A percentile compares a stretch with the other conserved stretches of the same genome.
These are phyloP conservation scores for Pichia phayaonensis DNA, from an alignment of 805 yeast genomes.

Conservation along the genomic window DNA sequence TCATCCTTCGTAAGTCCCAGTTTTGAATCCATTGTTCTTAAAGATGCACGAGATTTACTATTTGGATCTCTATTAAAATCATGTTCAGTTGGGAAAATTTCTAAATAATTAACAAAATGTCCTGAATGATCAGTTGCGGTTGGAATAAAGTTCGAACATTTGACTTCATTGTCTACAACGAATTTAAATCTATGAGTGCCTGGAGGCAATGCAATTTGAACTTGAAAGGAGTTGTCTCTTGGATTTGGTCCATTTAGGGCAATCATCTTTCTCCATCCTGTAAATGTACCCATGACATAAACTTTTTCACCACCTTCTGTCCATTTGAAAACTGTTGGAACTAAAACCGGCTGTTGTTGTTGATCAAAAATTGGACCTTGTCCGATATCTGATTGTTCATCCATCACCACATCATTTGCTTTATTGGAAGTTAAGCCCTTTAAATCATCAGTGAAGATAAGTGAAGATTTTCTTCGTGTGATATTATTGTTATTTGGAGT, in stretches of 20 bases:
- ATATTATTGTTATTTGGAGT: not conserved
- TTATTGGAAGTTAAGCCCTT: slow-evolving; percentile 10
- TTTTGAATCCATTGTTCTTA: slow-evolving; percentile 47
- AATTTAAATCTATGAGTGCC: slow-evolving; percentile 93
- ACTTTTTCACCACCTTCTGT: slow-evolving; percentile 94
- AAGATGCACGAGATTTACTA: slow-evolving; percentile 22
- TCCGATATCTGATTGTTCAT: slow-evolving; percentile 23
- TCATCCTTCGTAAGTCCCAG: slow-evolving; percentile 59
- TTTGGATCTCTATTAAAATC: slow-evolving; percentile 21
- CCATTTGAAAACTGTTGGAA: slow-evolving; percentile 76
- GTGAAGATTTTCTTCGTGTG: slow-evolving; percentile 50
- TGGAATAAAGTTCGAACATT: slow-evolving; percentile 84
- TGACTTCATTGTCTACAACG: slow-evolving; percentile 86
- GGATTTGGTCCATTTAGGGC: slow-evolving; percentile 55
- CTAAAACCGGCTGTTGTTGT: slow-evolving; percentile 15
- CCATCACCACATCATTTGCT: slow-evolving; percentile 24
- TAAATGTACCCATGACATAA: slow-evolving; percentile 94
- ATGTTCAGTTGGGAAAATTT: slow-evolving; percentile 39
- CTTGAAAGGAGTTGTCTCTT: slow-evolving; percentile 47
- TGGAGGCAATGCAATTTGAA: slow-evolving; percentile 70
- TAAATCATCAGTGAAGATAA: slow-evolving; percentile 59
- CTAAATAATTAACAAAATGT: slow-evolving; percentile 86
- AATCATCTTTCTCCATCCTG: slow-evolving; percentile 98
- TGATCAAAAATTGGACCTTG: slow-evolving; percentile 8
- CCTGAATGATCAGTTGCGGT: slow-evolving; percentile 98